Evolutionary conservation across 169 alveolate species (phyloP).

Genomic region (Plasmodium gonderi): DNA sequence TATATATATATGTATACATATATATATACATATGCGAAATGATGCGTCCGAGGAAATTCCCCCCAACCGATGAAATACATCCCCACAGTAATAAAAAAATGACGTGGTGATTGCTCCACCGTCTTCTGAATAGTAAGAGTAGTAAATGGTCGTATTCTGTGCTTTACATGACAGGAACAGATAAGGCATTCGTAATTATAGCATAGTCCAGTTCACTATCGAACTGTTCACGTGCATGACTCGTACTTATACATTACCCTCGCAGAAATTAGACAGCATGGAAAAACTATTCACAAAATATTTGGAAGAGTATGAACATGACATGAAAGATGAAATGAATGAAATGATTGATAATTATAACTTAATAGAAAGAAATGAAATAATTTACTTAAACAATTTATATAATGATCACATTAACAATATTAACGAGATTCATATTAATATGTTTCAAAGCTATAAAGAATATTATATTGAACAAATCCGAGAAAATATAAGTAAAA

Average conservation of each 20-base stretch:
- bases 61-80: too few species aligned
- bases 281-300: constrained; percentile 37
- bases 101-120: too few species aligned
- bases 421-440: constrained; percentile 32
- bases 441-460: constrained; percentile 22
- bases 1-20: too few species aligned
- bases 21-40: too few species aligned
- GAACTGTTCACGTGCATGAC: neutral
- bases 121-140: too few species aligned
- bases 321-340: constrained; percentile 47
- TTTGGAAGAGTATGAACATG: constrained; percentile 28
- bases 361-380: constrained; percentile 45
- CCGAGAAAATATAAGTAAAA: constrained; percentile 39
- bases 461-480: constrained; percentile 46
- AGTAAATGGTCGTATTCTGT: too few species aligned
- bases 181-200: neutral
- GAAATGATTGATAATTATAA: constrained; percentile 57
- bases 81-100: too few species aligned
- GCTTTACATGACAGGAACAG: neutral
- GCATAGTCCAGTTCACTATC: neutral
- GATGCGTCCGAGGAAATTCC: too few species aligned
- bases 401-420: constrained; percentile 62
- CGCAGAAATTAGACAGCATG: constrained; percentile 28
- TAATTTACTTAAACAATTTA: constrained; percentile 39
- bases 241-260: neutral